These are phyloP conservation scores for Oxyria digyna DNA, from an alignment of 148 eudicot species.

Conservation along the genomic window DNA sequence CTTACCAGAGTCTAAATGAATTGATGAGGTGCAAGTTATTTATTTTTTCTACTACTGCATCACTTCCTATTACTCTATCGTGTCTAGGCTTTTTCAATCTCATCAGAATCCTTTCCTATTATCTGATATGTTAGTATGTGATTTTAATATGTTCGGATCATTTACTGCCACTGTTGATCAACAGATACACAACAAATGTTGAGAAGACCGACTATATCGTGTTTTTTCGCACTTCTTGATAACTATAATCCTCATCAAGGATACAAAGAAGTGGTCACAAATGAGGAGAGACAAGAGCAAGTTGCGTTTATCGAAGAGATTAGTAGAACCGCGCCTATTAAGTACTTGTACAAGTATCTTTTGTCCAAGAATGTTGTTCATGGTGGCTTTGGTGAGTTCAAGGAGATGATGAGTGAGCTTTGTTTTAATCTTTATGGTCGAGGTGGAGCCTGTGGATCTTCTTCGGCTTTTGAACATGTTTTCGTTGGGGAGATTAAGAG, in stretches of 20 bases:
- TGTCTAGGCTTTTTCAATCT: background rate
- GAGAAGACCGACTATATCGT: constrained; percentile 67
- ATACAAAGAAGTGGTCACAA: constrained; percentile 56
- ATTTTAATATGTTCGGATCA: background rate
- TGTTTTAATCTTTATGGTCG: constrained; percentile 94
- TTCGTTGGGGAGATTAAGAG: constrained; percentile 93
- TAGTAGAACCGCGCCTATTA: constrained; percentile 88
- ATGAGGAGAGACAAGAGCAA: constrained; percentile 76
- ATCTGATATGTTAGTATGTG: background rate
- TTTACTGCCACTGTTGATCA: background rate
- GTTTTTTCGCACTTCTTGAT: constrained; percentile 66
- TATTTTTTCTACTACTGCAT: background rate
- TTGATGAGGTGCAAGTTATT: background rate
- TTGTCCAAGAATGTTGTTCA: constrained; percentile 30
- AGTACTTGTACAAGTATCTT: constrained; percentile 75
- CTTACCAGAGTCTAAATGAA: background rate
- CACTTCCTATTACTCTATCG: background rate
- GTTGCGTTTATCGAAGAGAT: constrained; percentile 89
- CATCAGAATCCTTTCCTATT: background rate
- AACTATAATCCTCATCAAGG: constrained; percentile 89
- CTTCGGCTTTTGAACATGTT: constrained; percentile 97
- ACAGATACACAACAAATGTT: constrained; percentile 70
- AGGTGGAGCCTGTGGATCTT: constrained; percentile 59
- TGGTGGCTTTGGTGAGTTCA: constrained; percentile 48
- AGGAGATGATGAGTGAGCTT: constrained; percentile 44